Evolutionary conservation across 2,329 filamentous ascomycete species (phyloP), one percentile per base, ranked within the genome.

Genomic region (Cadophora sp.): DNA sequence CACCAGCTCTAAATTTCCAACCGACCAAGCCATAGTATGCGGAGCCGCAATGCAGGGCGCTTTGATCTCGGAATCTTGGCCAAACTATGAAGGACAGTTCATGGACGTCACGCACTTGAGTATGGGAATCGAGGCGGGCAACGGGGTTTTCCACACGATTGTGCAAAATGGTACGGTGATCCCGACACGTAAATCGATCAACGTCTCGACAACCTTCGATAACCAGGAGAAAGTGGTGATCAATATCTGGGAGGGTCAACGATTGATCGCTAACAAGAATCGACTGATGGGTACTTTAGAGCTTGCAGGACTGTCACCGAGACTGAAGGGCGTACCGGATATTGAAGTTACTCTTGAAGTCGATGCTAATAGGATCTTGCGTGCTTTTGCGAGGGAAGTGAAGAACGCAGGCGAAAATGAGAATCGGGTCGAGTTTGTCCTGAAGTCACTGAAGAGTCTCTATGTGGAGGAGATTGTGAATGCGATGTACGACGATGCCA

Each of bases 81-180:
- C 6, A 30, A 6, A 30, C 27, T 4, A 30, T 6, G 27, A n/a
- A n/a, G n/a, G 4, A 30, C 27, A 30, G 27, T 30, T 4, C 6
- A 6, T 30, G 27, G 27, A 30, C 27, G 27, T 6, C 27, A 30
- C 27, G 27, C 27, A 30, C 27, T 30, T 30, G 27, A 30, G 27
- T 39, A 33, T 53, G 7, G 59, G 59, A 6, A 36, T 62, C 24
- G 47, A 62, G 33, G 24, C 51, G 20, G 53, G 48, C 20, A 24
- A 43, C 33, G 60, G 60, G 13, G 27, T 41, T 2, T 55, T 27
- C 6, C 20, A 24, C 9, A 55, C 16, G 9, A 4, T 62, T 7
- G 1, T 62, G 6, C 39, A 4, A 9, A 55, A 41, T 2, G n/a
- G 27, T 4, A 8, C 13, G 11, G 47, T 53, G 1, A 62, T 62